A percentile compares a stretch with the other conserved stretches of the same genome.
phyloP scores from a whole-genome alignment of 73 alveolate species.

The Breviolum minutum region DNA sequence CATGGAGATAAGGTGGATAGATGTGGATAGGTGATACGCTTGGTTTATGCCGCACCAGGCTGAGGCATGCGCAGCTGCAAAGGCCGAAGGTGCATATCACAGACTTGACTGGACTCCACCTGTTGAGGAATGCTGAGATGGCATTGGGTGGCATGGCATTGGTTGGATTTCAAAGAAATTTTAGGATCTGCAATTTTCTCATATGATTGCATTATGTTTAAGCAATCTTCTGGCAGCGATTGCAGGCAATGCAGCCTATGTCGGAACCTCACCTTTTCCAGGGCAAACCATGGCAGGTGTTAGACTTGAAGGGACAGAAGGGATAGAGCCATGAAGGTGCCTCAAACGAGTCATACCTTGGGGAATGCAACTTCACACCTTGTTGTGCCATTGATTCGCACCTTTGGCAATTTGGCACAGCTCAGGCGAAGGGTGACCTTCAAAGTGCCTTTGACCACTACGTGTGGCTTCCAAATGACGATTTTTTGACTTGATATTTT shows the following conservation, averaged over 20 bases:
- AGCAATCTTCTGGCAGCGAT: neutral
- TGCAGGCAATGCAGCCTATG: conserved; percentile 50
- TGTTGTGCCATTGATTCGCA: neutral
- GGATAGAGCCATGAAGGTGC: too few species aligned
- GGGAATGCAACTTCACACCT: neutral
- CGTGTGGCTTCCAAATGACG: neutral
- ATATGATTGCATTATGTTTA: neutral
- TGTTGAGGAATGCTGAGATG: neutral
- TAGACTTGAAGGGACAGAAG: too few species aligned
- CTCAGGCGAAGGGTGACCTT: conserved; percentile 75
- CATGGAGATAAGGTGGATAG: too few species aligned
- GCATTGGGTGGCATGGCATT: neutral
- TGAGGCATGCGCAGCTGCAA: conserved; percentile 33
- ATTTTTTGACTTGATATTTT: too few species aligned
- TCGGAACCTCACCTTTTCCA: neutral
- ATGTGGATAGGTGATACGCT: too few species aligned
- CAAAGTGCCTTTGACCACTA: conserved; percentile 59
- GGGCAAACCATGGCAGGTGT: too few species aligned
- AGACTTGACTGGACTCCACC: too few species aligned
- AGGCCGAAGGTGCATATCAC: neutral
- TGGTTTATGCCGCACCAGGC: too few species aligned
- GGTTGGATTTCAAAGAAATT: too few species aligned
- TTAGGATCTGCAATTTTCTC: too few species aligned
- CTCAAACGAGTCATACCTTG: too few species aligned
- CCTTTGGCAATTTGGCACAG: neutral